Evolutionary conservation across 2,329 filamentous ascomycete species (phyloP), one percentile per base, ranked within the genome.

Genomic region (Metarhizium anisopliae): DNA sequence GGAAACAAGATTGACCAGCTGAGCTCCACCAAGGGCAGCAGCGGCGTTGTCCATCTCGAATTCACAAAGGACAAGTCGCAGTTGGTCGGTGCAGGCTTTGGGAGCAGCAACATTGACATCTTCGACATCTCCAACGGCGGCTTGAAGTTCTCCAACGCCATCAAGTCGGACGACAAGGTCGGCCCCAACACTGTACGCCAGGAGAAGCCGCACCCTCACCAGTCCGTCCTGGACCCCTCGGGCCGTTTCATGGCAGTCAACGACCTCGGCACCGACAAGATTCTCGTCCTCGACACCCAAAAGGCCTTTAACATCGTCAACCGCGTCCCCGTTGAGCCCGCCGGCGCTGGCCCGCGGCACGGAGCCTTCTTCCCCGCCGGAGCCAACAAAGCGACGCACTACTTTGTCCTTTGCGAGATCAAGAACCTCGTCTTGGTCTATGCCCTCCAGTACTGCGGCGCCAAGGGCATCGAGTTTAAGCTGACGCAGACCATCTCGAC

Each of bases 321-420:
- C 62, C 64, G 61, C 47, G 63, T 72, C 43, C 50, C 60, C 6
- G 66, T 75, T 55, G 59, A 61, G 25, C 67, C 69, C 11, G 61
- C 68, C 11, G 75, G 74, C 56, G 73, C 72, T 43, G 78, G 78
- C 0, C 78, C 78, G 3, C 77, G 78, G 18, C 78, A 81, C 61
- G 77, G 75, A 51, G 70, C 70, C 60, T 80, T 78, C 67, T 73
- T 74, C 64, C 70, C 69, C 2, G 54, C 61, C n/a, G 67, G 66
- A 7, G 62, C 61, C 10, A 55, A 61, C 43, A 59, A 59, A 53
- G 68, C 73, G 16, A 74, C 71, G 2, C 76, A 77, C 69, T 80
- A 78, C 70, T 63, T 75, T 18, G 61, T 79, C 36, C 70, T 72
- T 38, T 76, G 74, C 63, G 78, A 81, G 69, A 63, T 76, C 14